These are phyloP conservation scores for Yarrowia galli DNA, from an alignment of 1,139 yeast species.

Conservation along the genomic window DNA sequence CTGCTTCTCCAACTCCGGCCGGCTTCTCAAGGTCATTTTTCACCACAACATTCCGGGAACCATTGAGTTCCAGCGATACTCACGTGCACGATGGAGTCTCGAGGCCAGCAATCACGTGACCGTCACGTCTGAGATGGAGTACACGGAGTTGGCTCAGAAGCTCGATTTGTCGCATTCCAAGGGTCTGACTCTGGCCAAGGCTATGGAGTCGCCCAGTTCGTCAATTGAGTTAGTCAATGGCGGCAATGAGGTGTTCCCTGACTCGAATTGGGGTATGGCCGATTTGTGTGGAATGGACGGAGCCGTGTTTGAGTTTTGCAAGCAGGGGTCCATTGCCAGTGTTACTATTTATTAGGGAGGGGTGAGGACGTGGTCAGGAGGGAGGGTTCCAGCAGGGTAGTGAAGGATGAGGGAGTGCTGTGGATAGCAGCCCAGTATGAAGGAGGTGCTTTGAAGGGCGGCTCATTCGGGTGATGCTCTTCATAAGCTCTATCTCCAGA, in stretches of 20 bases:
- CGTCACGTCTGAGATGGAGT: conserved; percentile 27
- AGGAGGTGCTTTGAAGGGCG: too few species aligned
- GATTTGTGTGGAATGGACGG: conserved; percentile 32
- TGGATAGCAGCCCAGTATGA: too few species aligned
- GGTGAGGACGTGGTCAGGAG: too few species aligned
- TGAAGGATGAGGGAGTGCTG: too few species aligned
- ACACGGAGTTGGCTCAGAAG: conserved; percentile 15
- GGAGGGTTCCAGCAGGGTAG: too few species aligned
- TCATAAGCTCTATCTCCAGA: too few species aligned
- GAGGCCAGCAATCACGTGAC: conserved; percentile 4
- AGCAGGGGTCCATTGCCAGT: conserved; percentile 16
- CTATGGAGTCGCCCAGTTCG: conserved; percentile 22
- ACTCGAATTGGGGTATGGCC: conserved; percentile 33
- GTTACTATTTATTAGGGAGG: conserved; percentile 17
- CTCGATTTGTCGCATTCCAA: conserved; percentile 22
- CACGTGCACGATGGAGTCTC: conserved; percentile 2
- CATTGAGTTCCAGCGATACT: conserved; percentile 25
- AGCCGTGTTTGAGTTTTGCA: conserved; percentile 29
- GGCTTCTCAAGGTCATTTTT: conserved; percentile 15
- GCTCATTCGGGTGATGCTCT: too few species aligned
- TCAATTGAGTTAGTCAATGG: conserved; percentile 29
- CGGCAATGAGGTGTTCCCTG: conserved; percentile 21
- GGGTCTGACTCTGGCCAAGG: conserved; percentile 22
- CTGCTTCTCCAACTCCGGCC: conserved; percentile 8
- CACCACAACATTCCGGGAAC: conserved; percentile 31